phyloP scores from a whole-genome alignment of 306 rosid species.

The Boehmeria nivea region DNA sequence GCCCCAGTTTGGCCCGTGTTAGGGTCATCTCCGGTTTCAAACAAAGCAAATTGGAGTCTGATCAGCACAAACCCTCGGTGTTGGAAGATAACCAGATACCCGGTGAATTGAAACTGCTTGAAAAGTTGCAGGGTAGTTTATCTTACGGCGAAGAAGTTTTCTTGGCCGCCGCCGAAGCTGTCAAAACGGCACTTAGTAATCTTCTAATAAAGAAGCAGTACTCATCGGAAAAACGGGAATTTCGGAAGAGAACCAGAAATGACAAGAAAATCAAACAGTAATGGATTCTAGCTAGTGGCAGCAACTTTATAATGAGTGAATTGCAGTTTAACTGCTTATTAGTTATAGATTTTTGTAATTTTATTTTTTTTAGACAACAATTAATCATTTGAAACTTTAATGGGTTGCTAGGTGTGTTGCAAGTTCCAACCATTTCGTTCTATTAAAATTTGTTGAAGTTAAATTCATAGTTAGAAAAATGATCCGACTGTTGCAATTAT shows the following conservation, averaged over 20 bases:
- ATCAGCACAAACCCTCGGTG: slow-evolving; percentile 29
- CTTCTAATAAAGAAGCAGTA: slow-evolving; percentile 79
- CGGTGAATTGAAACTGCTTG: slow-evolving; percentile 56
- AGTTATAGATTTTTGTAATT: neutral
- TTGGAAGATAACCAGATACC: slow-evolving; percentile 59
- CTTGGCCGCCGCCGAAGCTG: slow-evolving; percentile 74
- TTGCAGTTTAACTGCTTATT: neutral
- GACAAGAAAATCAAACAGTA: slow-evolving; percentile 60
- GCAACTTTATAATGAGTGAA: neutral
- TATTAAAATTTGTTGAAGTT: no score
- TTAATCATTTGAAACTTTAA: neutral
- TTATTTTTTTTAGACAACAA: neutral
- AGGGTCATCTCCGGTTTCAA: slow-evolving; percentile 48
- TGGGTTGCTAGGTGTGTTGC: neutral
- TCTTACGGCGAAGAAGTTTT: slow-evolving; percentile 50
- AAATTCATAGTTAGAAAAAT: neutral
- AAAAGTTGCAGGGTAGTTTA: slow-evolving; percentile 75
- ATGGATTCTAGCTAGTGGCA: slow-evolving; percentile 5
- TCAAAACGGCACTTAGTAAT: slow-evolving; percentile 80
- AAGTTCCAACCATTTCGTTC: neutral
- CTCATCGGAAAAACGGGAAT: slow-evolving; percentile 65
- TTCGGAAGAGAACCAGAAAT: slow-evolving; percentile 80
- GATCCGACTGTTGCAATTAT: neutral
- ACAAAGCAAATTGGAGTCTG: slow-evolving; percentile 11
- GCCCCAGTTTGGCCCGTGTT: slow-evolving; percentile 56